phyloP scores from a whole-genome alignment of 257 asterid genomes.

The Mitragyna speciosa region DNA sequence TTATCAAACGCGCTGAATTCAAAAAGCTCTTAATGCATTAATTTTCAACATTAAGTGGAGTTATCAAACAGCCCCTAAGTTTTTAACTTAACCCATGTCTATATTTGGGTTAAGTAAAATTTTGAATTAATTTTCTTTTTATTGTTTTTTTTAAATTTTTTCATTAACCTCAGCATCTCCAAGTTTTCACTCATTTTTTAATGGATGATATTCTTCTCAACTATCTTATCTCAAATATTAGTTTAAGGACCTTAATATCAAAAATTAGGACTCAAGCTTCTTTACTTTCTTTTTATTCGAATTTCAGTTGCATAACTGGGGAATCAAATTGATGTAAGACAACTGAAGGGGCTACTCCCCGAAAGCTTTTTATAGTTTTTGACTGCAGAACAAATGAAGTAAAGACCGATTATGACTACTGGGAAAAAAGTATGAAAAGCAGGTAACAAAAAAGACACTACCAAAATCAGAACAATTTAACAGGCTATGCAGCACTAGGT shows the following conservation, averaged over 20 bases:
- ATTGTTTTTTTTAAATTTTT: too few relatives aligned
- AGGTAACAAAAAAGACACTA: not conserved
- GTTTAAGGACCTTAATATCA: too few relatives aligned
- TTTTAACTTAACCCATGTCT: not conserved
- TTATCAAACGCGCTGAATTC: too few relatives aligned
- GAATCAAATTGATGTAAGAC: not conserved
- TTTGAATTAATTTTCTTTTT: too few relatives aligned
- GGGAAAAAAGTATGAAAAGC: not conserved
- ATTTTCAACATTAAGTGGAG: too few relatives aligned
- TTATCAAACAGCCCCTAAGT: too few relatives aligned
- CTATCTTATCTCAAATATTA: not conserved
- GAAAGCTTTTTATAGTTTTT: not conserved
- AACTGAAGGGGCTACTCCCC: not conserved
- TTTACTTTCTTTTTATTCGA: not conserved
- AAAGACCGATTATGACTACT: too few relatives aligned
- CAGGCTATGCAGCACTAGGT: not conserved
- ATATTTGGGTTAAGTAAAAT: too few relatives aligned
- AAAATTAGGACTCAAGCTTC: not conserved
- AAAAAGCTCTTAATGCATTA: too few relatives aligned
- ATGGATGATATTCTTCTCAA: too few relatives aligned
- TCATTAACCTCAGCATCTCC: not conserved
- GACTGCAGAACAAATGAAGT: too few relatives aligned
- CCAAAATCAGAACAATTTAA: not conserved
- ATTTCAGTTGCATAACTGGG: not conserved
- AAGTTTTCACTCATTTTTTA: not conserved